Evolutionary conservation across 2,329 filamentous ascomycete genomes (phyloP), one percentile per base, ranked within the genome.

Genomic region (Pseudomassariella vexata): DNA sequence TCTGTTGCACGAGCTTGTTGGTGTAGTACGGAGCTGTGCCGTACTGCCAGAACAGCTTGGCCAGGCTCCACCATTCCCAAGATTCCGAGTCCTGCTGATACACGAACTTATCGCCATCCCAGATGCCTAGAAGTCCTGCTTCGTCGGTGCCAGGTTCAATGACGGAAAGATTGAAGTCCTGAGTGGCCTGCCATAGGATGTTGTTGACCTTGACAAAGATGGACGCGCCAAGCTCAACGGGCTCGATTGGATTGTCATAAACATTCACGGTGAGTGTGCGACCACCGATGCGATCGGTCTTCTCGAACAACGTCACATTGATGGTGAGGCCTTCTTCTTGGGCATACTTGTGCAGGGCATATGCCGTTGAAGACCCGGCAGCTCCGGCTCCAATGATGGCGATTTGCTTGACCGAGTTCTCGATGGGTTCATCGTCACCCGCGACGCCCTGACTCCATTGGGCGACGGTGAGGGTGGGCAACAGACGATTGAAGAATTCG

Each of bases 271-370:
- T 96, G 19, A 89, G 85, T 6, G 84, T 84, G 17, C 92, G 84
- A 7, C 92, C 92, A 19, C 92, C 92, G 25, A 96, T 70, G 45
- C 79, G 85, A 19, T 66, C 56, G 11, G 77, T 79, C 45, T 81
- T 82, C 51, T 98, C 92, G 55, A 90, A 95, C 18, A 98, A 67
- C 15, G 88, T 94, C 47, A 96, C 82, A 44, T 94, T 83, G 37
- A 90, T 53, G 2, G 69, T 62, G 12, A 83, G 57, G 12, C 63
- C 64, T n/a, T 69, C 66, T 36, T 74, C 60, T 4, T 73, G 60
- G 15, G 85, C 82, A 55, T 80, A 89, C 49, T 82, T 76, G 23
- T 72, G 70, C 28, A 98, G 67, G 50, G 90, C 78, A 57, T 92
- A 95, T 1, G 92, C 89, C 3, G 88, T 68, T 2, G 89, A 94